These are phyloP conservation scores for Aspergillus candidus DNA, from an alignment of 2,329 filamentous ascomycete species.

Conservation along the genomic window DNA sequence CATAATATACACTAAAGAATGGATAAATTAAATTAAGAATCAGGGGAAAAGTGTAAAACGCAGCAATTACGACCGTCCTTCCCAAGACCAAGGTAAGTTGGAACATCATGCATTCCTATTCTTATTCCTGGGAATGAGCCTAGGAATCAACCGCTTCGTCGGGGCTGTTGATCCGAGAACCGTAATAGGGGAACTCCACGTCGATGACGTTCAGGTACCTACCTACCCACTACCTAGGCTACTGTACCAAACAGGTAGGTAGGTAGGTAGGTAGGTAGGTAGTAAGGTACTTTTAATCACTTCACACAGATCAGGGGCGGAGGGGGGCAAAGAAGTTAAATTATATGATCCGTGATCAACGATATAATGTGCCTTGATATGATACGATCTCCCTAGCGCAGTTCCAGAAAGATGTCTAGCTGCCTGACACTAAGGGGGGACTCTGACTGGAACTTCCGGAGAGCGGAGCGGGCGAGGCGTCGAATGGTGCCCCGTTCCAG, in stretches of 20 bases:
- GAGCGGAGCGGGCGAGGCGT: too few species aligned
- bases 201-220: too few species aligned
- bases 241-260: neutral
- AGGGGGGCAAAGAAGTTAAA: too few species aligned
- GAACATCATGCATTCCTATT: constrained; percentile 1
- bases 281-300: constrained; percentile 1
- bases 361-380: neutral
- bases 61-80: constrained; percentile 6
- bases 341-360: too few species aligned
- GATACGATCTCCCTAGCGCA: constrained; percentile 3
- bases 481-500: too few species aligned
- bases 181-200: too few species aligned
- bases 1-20: too few species aligned
- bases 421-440: neutral
- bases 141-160: neutral
- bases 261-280: neutral
- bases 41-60: neutral
- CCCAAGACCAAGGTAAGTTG: constrained; percentile 1
- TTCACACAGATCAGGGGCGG: neutral
- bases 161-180: too few species aligned
- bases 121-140: neutral
- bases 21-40: too few species aligned
- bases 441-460: too few species aligned
- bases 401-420: constrained; percentile 13
- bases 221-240: too few species aligned